Base-by-base conservation (phyloP, 805 yeast genomes). In the Tetrapisispora iriomotensis region DNA sequence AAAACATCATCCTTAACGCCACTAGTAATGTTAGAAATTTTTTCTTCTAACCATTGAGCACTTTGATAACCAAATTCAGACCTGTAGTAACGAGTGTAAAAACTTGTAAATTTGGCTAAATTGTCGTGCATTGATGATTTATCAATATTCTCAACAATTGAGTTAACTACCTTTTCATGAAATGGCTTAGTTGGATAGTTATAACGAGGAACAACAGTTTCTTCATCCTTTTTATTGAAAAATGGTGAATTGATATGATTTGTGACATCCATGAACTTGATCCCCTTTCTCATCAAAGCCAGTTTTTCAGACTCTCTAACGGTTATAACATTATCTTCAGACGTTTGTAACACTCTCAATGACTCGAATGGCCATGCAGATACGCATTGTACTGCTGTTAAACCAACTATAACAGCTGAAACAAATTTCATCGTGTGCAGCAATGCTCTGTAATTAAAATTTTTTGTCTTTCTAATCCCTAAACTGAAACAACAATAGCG, bases 51-150 rank as follows among this genome's bases (percentile, higher is more conserved):
- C 92, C 94, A 85, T 36, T 68, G 53, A 7, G 94, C 77, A 49
- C 86, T 74, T 44, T 81, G 74, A 13, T 67, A 59, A 0, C 96
- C 96, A n/a, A 71, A 54, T 20, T 74, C 69, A 1, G 84, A 73
- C 56, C 80, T 79, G 63, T 84, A 85, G 57, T 80, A 83, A 41
- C 96, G 71, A 15, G 87, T 79, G 60, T 65, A 74, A 56, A 84
- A 85, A 29, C 82, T 72, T 5, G 88, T 67, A 54, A 85, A 77
- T 36, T 70, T 61, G 17, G 75, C 73, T 58, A 86, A 67, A 48
- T 73, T 74, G 20, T 62, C 60, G 50, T 71, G 64, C 63, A 82
- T 69, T 25, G 60, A 56, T 12, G 59, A 65, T 39, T 61, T 61
- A 45, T 72, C 68, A 41, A 85, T 74, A 3, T 65, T 42, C 6